phyloP scores from a whole-genome alignment of 441 rosid species.

The Capsella rubella region DNA sequence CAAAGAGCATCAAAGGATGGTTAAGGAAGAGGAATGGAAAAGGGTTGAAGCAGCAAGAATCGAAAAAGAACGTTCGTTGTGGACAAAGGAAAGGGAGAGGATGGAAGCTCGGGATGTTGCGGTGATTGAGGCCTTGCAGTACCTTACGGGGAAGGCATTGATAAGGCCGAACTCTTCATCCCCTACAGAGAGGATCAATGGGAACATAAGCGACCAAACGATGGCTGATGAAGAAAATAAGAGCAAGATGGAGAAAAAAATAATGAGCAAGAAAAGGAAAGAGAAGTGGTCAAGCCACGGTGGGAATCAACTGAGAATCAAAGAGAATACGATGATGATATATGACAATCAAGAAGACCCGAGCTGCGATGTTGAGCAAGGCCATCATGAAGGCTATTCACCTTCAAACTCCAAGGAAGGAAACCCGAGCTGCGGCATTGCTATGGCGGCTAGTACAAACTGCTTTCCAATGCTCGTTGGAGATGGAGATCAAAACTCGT shows the following conservation, averaged over 20 bases:
- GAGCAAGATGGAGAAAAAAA: constrained; percentile 47
- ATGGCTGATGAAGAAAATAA: constrained; percentile 43
- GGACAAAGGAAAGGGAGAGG: constrained; percentile 80
- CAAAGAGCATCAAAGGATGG: constrained; percentile 65
- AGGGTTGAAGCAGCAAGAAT: constrained; percentile 62
- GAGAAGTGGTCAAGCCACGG: constrained; percentile 42
- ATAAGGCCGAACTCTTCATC: constrained; percentile 40
- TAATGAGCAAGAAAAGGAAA: constrained; percentile 57
- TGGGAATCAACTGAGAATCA: neutral
- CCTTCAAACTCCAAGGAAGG: constrained; percentile 49
- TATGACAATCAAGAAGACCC: constrained; percentile 42
- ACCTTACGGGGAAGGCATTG: constrained; percentile 51
- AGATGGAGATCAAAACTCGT: constrained; percentile 62
- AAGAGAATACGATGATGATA: constrained; percentile 30
- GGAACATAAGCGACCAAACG: constrained; percentile 38
- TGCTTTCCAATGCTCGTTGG: constrained; percentile 69
- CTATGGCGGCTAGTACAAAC: constrained; percentile 46
- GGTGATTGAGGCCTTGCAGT: constrained; percentile 66
- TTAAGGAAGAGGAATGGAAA: constrained; percentile 81
- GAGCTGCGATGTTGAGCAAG: constrained; percentile 17
- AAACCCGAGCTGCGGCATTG: constrained; percentile 44
- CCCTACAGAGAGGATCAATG: constrained; percentile 33
- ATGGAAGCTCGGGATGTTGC: constrained; percentile 75
- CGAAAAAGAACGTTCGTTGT: constrained; percentile 66
- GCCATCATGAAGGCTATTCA: constrained; percentile 11